phyloP scores from a whole-genome alignment of 176 grass and related monocot species.

The Tillandsia fasciculata region DNA sequence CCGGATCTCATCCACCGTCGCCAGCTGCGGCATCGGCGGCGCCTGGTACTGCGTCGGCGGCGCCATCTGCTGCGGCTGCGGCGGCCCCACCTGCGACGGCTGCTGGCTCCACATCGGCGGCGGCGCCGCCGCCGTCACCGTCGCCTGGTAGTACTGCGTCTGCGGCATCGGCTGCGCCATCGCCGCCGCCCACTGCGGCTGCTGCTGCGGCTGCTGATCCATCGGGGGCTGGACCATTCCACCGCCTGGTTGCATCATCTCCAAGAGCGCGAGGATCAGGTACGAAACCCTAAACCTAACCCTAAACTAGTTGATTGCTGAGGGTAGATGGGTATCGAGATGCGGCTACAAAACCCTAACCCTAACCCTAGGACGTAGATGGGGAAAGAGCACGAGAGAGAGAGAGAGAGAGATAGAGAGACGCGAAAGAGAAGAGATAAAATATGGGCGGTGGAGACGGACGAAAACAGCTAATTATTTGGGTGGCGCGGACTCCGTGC shows the following conservation, averaged over 20 bases:
- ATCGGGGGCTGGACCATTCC: constrained; percentile 13
- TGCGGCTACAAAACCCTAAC: constrained; percentile 22
- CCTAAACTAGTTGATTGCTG: neutral
- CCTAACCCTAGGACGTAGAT: constrained; percentile 29
- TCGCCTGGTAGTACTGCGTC: constrained; percentile 2
- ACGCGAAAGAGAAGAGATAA: neutral
- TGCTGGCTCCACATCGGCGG: constrained; percentile 13
- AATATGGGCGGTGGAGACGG: neutral
- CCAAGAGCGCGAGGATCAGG: neutral
- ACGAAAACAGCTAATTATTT: neutral
- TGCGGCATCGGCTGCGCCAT: neutral
- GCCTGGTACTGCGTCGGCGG: constrained; percentile 29
- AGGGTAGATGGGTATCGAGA: neutral
- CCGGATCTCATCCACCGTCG: constrained; percentile 43
- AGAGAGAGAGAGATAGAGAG: constrained; percentile 7
- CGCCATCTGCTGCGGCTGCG: constrained; percentile 18
- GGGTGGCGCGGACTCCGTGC: neutral
- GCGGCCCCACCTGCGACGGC: constrained; percentile 12
- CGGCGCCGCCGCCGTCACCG: neutral
- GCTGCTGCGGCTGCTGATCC: constrained; percentile 22
- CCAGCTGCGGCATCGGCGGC: constrained; percentile 18
- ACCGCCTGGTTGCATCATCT: constrained; percentile 37
- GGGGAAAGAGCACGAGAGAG: neutral
- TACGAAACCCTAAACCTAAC: constrained; percentile 9
- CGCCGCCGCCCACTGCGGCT: constrained; percentile 22